These are phyloP conservation scores for Suhomyces sp. DNA, from an alignment of 805 yeast genomes.

Conservation along the genomic window DNA sequence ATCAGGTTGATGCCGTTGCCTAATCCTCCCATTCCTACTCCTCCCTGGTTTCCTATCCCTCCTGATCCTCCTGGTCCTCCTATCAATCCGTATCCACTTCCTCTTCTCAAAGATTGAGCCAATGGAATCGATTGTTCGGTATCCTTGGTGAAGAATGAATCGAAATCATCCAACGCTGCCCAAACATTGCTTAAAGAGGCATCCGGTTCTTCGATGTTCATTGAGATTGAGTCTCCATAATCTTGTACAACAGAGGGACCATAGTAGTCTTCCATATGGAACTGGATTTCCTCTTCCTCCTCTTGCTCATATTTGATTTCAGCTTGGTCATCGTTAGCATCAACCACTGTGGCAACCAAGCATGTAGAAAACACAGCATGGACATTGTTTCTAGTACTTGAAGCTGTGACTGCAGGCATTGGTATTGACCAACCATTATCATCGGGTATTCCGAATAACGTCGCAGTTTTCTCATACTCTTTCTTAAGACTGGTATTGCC, in stretches of 20 bases:
- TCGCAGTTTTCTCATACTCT: slow-evolving; percentile 81
- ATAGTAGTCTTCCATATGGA: slow-evolving; percentile 61
- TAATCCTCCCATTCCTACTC: background rate
- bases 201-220: slow-evolving; percentile 58
- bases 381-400: slow-evolving; percentile 85
- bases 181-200: slow-evolving; percentile 86
- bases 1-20: slow-evolving; percentile 24
- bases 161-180: slow-evolving; percentile 87
- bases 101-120: slow-evolving; percentile 1
- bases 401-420: slow-evolving; percentile 88
- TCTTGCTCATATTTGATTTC: slow-evolving; percentile 36
- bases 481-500: slow-evolving; percentile 77
- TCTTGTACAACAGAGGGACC: slow-evolving; percentile 28
- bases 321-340: slow-evolving; percentile 28
- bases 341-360: slow-evolving; percentile 38
- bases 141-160: slow-evolving; percentile 80
- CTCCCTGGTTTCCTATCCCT: background rate
- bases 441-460: slow-evolving; percentile 91
- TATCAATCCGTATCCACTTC: background rate
- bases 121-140: slow-evolving; percentile 15
- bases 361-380: slow-evolving; percentile 95
- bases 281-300: slow-evolving; percentile 46
- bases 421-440: slow-evolving; percentile 98
- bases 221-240: slow-evolving; percentile 47
- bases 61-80: background rate